Base-by-base conservation (phyloP, 2,329 filamentous ascomycete genomes). In the Whalleya microplaca region DNA sequence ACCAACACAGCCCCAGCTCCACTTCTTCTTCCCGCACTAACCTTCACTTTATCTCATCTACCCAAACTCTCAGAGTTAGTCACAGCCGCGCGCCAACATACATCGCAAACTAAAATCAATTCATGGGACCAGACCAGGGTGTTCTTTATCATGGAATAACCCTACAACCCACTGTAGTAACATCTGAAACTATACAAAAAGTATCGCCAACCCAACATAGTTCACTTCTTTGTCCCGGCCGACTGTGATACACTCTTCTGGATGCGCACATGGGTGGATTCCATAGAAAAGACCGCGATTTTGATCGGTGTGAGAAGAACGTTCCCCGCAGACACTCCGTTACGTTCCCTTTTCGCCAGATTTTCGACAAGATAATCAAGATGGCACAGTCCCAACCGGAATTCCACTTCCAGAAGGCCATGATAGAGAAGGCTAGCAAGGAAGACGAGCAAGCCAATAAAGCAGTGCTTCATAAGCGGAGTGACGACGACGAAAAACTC, bases 191-290 rank as follows among this genome's bases (percentile, higher is more conserved):
- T 20, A 45, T 20, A 41, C 9, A 41, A 42, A 43, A 21, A 23
- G 5, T 29, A 29, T 29, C 27, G 27, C 19, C 27, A 21, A 23
- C 2, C 37, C 21, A 14, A 19, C 21, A 16, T 21, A 3, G 23
- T 19, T 20, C 32, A 20, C 10, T 48, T 14, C 41, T 41, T 29
- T 48, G 23, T 29, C 47, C 14, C 18, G n/a, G 12, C 16, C 3
- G 23, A 45, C 29, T 41, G 21, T 49, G 27, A 42, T 42, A 42
- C 21, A 37, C 49, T 47, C 45, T 45, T 45, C 29, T 20, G 42
- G 37, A 59, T 66, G 58, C 60, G 32, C 66, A 54, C 54, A 71
- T 70, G 67, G 68, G 66, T n/a, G 47, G 49, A 66, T 48, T 64
- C 64, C 55, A 63, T 61, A 52, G 53, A 67, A 68, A 63, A 60